These are phyloP conservation scores for Aspergillus piperis DNA, from an alignment of 2,329 filamentous ascomycete species.

Conservation along the genomic window DNA sequence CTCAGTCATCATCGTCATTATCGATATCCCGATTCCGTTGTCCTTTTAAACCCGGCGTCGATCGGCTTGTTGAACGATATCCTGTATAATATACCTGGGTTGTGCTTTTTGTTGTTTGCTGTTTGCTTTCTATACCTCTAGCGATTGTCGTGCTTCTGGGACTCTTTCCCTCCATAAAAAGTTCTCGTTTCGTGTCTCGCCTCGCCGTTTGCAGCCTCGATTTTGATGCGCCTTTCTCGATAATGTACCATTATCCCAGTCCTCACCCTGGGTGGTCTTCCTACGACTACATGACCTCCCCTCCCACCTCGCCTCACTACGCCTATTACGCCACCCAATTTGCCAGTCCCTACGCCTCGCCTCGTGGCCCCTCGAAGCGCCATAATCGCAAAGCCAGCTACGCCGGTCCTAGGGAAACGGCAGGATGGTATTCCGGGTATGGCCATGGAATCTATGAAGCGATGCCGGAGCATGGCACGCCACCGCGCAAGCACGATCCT, in stretches of 20 bases:
- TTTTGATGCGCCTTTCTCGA: conserved; percentile 37
- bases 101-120: conserved; percentile 25
- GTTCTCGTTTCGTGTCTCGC: conserved; percentile 20
- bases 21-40: conserved; percentile 24
- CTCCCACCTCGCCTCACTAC: conserved; percentile 55
- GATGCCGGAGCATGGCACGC: conserved; percentile 52
- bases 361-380: conserved; percentile 46
- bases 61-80: conserved; percentile 42
- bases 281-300: conserved; percentile 51
- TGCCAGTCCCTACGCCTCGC: conserved; percentile 51
- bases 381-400: conserved; percentile 62
- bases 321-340: conserved; percentile 58
- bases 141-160: conserved; percentile 9
- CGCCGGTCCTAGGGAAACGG: conserved; percentile 45
- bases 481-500: conserved; percentile 61
- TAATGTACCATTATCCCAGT: conserved; percentile 51
- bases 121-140: conserved; percentile 16
- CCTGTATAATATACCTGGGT: conserved; percentile 48
- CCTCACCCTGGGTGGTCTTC: conserved; percentile 52
- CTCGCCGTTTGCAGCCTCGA: conserved; percentile 18
- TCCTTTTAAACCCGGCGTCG: conserved; percentile 36
- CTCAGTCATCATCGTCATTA: conserved; percentile 18
- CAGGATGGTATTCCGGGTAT: conserved; percentile 48
- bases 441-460: conserved; percentile 50
- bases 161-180: conserved; percentile 18